Evolutionary conservation across 2,329 filamentous ascomycete species (phyloP), one percentile per base, ranked within the genome.

Genomic region (Shiraia sp.): DNA sequence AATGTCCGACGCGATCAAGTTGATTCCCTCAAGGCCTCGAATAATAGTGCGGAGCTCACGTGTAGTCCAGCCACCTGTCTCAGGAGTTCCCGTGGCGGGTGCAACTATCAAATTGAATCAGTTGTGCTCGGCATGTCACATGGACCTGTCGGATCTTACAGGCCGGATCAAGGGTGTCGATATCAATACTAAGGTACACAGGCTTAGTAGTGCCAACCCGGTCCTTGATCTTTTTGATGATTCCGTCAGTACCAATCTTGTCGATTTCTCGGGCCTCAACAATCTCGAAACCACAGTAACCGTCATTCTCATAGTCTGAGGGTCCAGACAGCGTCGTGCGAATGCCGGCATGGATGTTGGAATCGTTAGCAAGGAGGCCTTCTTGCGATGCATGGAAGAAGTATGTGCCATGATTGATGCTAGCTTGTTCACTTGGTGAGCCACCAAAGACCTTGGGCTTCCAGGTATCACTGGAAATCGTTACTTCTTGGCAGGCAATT

Each of bases 351-450:
- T 95, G 89, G 69, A 95, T 90, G 71, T 90, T 92, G 54, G 82
- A 86, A 73, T 93, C 87, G 63, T 93, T 95, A 49, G 78, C 78
- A 14, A 95, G 75, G 12, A 93, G 75, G 2, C 89, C 89, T 65
- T 93, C 88, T 70, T 84, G 81, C 1, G 85, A 73, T 0, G 88
- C 89, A 65, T 92, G 87, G 72, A 86, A 93, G 72, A 95, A 95
- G 74, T 93, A 93, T 1, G 88, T 93, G 29, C 89, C 89, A 72
- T 93, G 88, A 72, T 93, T 95, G 72, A 95, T 85, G 51, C 79
- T 79, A 14, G 89, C 88, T 27, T 84, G 81, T 47, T 90, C 80
- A 19, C 82, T 87, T 0, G 89, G 88, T 0, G 87, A 84, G 22
- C 88, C 89, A 38, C 90, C 89, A 57, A 95, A 95, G 17, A 93